Conservation (phyloP, 306 rosid species). For the Elaeagnus macrophylla region DNA sequence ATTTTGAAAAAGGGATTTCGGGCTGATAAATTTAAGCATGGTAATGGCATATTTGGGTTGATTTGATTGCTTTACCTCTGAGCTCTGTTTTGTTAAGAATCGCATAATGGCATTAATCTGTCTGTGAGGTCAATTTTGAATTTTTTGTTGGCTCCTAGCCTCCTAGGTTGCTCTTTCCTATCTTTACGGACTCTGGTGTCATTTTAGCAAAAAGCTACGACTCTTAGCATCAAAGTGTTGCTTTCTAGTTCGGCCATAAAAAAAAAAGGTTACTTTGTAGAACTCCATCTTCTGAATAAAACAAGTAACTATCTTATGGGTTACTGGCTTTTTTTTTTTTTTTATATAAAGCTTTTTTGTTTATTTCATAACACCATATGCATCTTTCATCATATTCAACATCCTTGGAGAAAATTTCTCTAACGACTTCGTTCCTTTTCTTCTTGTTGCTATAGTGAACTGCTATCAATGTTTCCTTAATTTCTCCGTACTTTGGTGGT, state of each 20-base stretch:
- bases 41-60: background rate
- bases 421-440: background rate
- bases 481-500: background rate
- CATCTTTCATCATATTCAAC: no score
- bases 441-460: background rate
- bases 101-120: background rate
- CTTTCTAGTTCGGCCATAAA: no score
- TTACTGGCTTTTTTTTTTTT: background rate
- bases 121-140: background rate
- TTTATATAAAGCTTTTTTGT: background rate
- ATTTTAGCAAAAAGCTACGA: slow-evolving; percentile 4
- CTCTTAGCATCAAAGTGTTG: background rate
- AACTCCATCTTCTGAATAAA: background rate
- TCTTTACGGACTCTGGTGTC: background rate
- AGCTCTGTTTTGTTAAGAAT: slow-evolving; percentile 1
- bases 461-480: background rate
- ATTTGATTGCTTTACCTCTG: background rate
- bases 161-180: slow-evolving; percentile 6
- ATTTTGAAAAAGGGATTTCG: background rate
- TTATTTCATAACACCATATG: background rate
- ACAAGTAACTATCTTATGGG: background rate
- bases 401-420: no score
- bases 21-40: background rate
- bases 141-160: slow-evolving; percentile 5
- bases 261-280: background rate